Evolutionary conservation across 805 yeast genomes (phyloP), one percentile per base, ranked within the genome.

Genomic region (Metschnikowia dekortorum): DNA sequence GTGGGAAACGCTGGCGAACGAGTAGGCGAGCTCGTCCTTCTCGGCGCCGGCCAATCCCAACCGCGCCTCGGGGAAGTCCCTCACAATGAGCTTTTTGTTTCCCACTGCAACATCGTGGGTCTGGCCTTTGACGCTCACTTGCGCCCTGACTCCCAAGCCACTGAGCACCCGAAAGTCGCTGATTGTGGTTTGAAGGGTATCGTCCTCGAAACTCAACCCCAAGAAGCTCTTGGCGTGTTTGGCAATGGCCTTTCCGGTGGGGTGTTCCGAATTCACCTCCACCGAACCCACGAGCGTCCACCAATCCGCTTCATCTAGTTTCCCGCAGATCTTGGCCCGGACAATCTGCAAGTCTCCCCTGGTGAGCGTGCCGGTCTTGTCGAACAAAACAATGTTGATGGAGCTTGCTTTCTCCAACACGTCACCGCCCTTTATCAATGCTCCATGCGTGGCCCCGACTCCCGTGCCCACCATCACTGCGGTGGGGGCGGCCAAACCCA

Each of bases 401-500:
- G 76, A 69, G 59, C 81, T 80, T 7, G 94, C 84, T 50, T 71
- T 76, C 62, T 94, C 98, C 53, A 94, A 76, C 13, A 87, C 81
- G 46, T 86, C 96, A 22, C 97, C 99, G 44, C 97, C 96, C 67
- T 92, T 94, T 60, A 94, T 87, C 48, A 94, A 73, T 5, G 94
- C 86, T 16, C 99, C 98, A 65, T 89, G 76, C 11, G 80, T 67
- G 0, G 99, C 98, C 38, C 96, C 98, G 22, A 89, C 85, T 38
- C 99, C 99, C 2, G 98, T 92, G 8, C 97, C 99, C 2, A 94
- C 99, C 97, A 95, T 94, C 9, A 94, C 89, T 0, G 98, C 98
- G 1, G 99, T 95, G 1, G 99, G 99, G 0, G 98, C 96, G 3
- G 97, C 97, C 46, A 94, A 75, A 2, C 99, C 99, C 26, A 94